Evolutionary conservation across 2,329 filamentous ascomycete species (phyloP), one percentile per base, ranked within the genome.

Genomic region (Fusarium oligoseptatum): DNA sequence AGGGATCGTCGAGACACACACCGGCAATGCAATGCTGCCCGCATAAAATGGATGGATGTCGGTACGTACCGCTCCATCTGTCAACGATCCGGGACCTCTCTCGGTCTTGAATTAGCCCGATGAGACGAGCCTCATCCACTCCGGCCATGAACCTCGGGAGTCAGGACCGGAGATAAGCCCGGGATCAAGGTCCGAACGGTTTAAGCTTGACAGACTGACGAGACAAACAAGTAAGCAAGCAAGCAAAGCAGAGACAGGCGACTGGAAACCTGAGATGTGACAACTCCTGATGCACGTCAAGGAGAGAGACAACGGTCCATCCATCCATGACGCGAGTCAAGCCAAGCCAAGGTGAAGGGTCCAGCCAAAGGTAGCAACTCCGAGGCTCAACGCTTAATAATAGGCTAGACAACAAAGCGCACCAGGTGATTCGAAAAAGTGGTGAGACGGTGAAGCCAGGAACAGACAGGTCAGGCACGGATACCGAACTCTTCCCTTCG

Each of bases 41-140:
- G 32, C 41, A 50, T 45, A 48, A 48, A 41, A 50, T 29, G 20
- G 20, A 43, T 45, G 43, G 14, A 10, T 15, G 27, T 45, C 10
- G 60, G 41, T 62, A 48, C 41, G 58, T 61, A 61, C 55, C 34
- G 32, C 32, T 34, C 32, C 32, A 34, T 17, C 24, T n/a, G 41
- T 8, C 39, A 58, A 36, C 34, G 36, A 37, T 15, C 55, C 36
- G 55, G 55, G 15, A 37, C 39, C 58, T 39, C n/a, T 34, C 50
- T 74, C 72, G 72, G 72, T 45, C 62, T 60, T 36, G n/a, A 41
- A 72, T 52, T 72, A 72, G 27, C 60, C 72, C 72, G 72, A 75
- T 22, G 45, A 48, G 41, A 45, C 36, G 27, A 52, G 24, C 22
- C 22, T 63, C 50, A 20, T 61, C 57, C 41, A 22, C 36, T 29